Base-by-base conservation (phyloP, 441 rosid genomes). In the Caryocar brasiliense region DNA sequence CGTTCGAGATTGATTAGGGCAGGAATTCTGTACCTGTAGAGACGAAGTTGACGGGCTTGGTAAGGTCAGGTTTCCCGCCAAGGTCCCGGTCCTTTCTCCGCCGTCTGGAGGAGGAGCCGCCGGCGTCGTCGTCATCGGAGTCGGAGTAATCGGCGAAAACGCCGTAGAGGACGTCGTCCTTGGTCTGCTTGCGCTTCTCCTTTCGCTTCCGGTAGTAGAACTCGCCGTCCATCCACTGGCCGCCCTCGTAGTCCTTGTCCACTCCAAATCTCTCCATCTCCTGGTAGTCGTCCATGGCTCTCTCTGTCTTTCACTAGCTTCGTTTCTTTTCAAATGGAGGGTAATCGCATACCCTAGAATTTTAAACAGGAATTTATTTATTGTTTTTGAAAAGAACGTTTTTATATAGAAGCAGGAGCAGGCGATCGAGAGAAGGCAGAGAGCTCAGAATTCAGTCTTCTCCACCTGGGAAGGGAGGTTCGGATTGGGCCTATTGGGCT, bases 211-310 rank as follows among this genome's bases (percentile, higher is more conserved):
- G 64, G 75, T 78, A 78, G 44, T 76, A 71, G 59, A 73, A 83
- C 65, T 85, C 95, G 29, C 81, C 85, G 33, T 59, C 57, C 3
- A 68, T 76, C 86, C 88, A 83, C 38, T 71, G 77, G 23, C 86
- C 95, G 6, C 59, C 97, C n/a, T 89, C 91, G 47, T 58, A 89
- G 34, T 89, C 93, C 54, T 85, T 89, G 15, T 89, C 88, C 86
- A 75, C 64, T n/a, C 74, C 77, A 43, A 85, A 83, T 40, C 79
- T 74, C 64, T 85, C 97, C 95, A 76, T 83, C 59, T 88, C 92
- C 51, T 83, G 90, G 25, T 81, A 65, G 30, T 83, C 95, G 13
- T 88, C 95, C 94, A 82, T 82, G 27, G 29, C 39, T 43, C 28
- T 9, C 37, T 11, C 4, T 9, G 13, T 6, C 24, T 14, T 4